Evolutionary conservation across 1,284 basidiomycete species (phyloP).

Genomic region (Vanrija sp.): DNA sequence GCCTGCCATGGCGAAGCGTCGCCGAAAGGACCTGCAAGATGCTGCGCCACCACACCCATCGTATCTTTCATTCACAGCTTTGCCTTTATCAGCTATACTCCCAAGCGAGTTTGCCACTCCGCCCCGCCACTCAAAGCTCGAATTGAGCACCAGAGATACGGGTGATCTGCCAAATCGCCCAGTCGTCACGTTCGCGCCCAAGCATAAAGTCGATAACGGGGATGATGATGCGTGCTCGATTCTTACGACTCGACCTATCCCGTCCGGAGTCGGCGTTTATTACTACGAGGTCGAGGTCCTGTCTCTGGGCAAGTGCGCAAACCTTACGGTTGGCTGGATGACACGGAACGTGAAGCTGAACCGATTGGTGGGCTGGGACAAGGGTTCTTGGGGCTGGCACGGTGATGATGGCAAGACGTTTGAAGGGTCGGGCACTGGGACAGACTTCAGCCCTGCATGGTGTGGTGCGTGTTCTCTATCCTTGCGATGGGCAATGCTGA

Average conservation of each 20-base stretch:
- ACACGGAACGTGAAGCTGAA: slow-evolving; percentile 58
- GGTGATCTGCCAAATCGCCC: slow-evolving; percentile 9
- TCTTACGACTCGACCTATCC: slow-evolving; percentile 68
- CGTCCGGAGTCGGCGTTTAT: slow-evolving; percentile 76
- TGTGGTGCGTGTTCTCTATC: slow-evolving; percentile 24
- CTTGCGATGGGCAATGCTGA: slow-evolving; percentile 3
- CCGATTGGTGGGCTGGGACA: slow-evolving; percentile 84
- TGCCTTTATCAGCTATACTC: slow-evolving; percentile 5
- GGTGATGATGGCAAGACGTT: slow-evolving; percentile 84
- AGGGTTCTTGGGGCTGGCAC: slow-evolving; percentile 87
- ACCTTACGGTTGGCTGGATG: slow-evolving; percentile 74
- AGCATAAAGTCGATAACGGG: slow-evolving; percentile 37
- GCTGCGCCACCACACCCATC: background rate
- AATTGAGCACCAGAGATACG: background rate
- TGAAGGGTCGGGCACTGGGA: slow-evolving; percentile 66
- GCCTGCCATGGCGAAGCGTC: too few relatives aligned
- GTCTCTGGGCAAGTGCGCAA: slow-evolving; percentile 67
- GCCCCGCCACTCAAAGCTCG: slow-evolving; percentile 5
- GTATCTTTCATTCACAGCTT: slow-evolving; percentile 52
- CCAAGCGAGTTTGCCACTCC: slow-evolving; percentile 9
- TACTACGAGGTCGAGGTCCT: slow-evolving; percentile 81
- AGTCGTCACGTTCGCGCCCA: slow-evolving; percentile 30
- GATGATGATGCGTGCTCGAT: slow-evolving; percentile 78
- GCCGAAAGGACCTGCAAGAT: too few relatives aligned
- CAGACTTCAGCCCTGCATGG: slow-evolving; percentile 63